phyloP scores from a whole-genome alignment of 495 filamentous ascomycete species.

The Halenospora varia region DNA sequence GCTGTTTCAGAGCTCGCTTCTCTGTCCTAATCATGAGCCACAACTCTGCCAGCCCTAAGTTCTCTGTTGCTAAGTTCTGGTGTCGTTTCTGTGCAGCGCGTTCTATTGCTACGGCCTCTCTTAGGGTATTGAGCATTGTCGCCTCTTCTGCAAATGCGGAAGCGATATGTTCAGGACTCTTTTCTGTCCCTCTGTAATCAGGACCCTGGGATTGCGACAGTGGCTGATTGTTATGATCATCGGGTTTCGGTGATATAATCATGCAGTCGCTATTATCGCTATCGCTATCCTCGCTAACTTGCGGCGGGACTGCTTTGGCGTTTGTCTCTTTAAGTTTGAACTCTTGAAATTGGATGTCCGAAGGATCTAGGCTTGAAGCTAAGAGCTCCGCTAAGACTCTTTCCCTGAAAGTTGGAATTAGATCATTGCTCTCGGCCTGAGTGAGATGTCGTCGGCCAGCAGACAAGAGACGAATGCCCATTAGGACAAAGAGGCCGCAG shows the following conservation, averaged over 20 bases:
- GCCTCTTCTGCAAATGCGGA: conserved; percentile 4
- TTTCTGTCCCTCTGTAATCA: too few species aligned
- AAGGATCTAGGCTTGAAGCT: conserved; percentile 4
- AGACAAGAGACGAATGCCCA: neutral
- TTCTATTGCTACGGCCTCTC: conserved; percentile 11
- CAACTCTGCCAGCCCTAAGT: conserved; percentile 1
- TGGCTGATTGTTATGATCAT: too few species aligned
- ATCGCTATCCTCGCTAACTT: neutral
- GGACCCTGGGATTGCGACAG: too few species aligned
- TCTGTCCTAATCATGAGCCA: conserved; percentile 11
- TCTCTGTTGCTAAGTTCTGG: neutral
- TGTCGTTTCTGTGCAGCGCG: neutral
- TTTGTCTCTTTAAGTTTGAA: neutral
- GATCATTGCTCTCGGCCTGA: neutral
- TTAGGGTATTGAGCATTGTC: conserved; percentile 5
- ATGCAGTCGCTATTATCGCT: neutral
- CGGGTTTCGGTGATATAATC: too few species aligned
- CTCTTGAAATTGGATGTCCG: neutral
- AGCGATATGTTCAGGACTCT: neutral
- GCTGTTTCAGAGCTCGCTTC: conserved; percentile 9
- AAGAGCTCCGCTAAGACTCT: conserved; percentile 8
- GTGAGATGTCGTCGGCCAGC: conserved; percentile 1
- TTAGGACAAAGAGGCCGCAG: conserved; percentile 5
- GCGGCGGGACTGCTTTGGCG: neutral
- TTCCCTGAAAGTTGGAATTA: neutral